Conservation (phyloP, 1,139 yeast genomes). For the Hemisphaericaspora xylanilytica region DNA sequence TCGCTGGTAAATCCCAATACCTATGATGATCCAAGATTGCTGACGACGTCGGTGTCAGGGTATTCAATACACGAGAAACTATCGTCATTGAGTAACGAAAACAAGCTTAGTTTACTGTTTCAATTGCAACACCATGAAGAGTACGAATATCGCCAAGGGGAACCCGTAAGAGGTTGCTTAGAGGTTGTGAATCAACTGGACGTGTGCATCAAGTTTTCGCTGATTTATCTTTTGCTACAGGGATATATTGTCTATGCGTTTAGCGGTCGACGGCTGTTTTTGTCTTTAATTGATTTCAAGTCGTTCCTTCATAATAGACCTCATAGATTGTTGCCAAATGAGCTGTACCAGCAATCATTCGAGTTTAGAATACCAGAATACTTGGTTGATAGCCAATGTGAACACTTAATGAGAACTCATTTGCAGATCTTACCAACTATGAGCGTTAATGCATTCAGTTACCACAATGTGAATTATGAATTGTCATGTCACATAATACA, state of each 20-base stretch:
- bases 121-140: constrained; percentile 1
- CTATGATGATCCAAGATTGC: neutral
- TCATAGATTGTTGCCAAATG: constrained; percentile 1
- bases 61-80: constrained; percentile 3
- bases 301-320: neutral
- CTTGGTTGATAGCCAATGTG: constrained; percentile 10
- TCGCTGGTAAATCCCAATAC: constrained; percentile 1
- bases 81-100: constrained; percentile 1
- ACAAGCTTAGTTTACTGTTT: constrained; percentile 1
- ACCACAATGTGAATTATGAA: constrained; percentile 5
- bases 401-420: constrained; percentile 6
- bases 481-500: constrained; percentile 8
- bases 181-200: neutral
- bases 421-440: constrained; percentile 10
- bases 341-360: constrained; percentile 3
- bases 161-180: constrained; percentile 7
- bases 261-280: constrained; percentile 4
- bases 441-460: constrained; percentile 1
- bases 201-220: constrained; percentile 5
- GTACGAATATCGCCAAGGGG: constrained; percentile 10
- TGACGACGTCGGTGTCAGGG: constrained; percentile 3
- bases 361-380: constrained; percentile 9
- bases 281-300: constrained; percentile 11
- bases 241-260: constrained; percentile 6
- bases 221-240: constrained; percentile 10